A percentile compares a stretch with the other conserved stretches of the same genome.
phyloP scores from a whole-genome alignment of 805 yeast species.

The Aciculoconidium aculeatum region DNA sequence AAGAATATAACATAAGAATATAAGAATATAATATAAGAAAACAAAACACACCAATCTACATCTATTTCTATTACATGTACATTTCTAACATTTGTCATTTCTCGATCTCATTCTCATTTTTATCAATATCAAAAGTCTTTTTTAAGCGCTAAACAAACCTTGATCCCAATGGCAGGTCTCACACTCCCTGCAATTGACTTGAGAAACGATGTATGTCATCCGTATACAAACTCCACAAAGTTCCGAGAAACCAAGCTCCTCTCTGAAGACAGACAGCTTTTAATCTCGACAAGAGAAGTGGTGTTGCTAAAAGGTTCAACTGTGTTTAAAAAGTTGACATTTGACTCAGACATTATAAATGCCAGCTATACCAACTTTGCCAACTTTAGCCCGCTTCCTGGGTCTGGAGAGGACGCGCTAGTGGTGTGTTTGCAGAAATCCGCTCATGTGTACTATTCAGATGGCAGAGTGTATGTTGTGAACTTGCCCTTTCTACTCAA shows the following conservation, averaged over 20 bases:
- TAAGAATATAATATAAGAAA: no score
- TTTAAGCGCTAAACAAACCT: neutral
- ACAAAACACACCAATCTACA: no score
- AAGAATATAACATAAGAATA: no score
- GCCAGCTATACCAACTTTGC: constrained; percentile 65
- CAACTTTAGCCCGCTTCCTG: constrained; percentile 28
- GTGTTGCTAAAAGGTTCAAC: constrained; percentile 46
- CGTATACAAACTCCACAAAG: constrained; percentile 9
- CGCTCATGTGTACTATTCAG: constrained; percentile 55
- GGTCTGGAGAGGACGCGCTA: constrained; percentile 29
- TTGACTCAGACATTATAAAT: constrained; percentile 45
- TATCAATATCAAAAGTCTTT: constrained; percentile 2
- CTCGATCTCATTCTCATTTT: constrained; percentile 1
- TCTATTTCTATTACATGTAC: constrained; percentile 1
- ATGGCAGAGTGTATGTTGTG: constrained; percentile 54
- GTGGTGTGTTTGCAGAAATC: constrained; percentile 57
- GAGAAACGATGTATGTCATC: constrained; percentile 19
- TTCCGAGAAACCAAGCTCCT: constrained; percentile 12
- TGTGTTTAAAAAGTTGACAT: constrained; percentile 43
- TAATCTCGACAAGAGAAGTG: constrained; percentile 34
- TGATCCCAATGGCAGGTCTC: constrained; percentile 8
- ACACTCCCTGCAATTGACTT: constrained; percentile 30
- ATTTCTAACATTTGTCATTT: neutral
- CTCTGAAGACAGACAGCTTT: constrained; percentile 27
- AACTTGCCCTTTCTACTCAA: constrained; percentile 65